These are phyloP conservation scores for Lyophyllum decastes DNA, from an alignment of 768 basidiomycete species.

Conservation along the genomic window DNA sequence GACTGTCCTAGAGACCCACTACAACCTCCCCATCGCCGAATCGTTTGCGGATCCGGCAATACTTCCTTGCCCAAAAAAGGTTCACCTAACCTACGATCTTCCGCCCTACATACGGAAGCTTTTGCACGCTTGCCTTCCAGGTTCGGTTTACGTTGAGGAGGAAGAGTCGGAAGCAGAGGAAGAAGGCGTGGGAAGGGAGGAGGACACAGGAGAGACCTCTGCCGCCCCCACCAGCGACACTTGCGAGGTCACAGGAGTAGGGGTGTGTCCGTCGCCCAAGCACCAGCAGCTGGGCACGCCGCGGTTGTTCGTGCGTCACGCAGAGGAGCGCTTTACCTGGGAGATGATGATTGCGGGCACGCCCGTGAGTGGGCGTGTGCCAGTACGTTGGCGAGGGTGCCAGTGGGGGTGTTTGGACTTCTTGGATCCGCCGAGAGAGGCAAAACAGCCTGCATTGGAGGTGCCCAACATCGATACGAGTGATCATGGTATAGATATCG, in stretches of 20 bases:
- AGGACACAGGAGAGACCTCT: neutral
- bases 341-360: slow-evolving; percentile 53
- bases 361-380: slow-evolving; percentile 53
- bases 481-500: neutral
- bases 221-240: slow-evolving; percentile 19
- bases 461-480: no score
- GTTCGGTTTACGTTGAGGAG: slow-evolving; percentile 32
- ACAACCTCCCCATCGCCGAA: slow-evolving; percentile 35
- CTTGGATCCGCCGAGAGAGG: slow-evolving; percentile 35
- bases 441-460: neutral
- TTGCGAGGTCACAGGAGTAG: slow-evolving; percentile 34
- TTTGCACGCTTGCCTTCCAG: slow-evolving; percentile 39
- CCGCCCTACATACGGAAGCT: slow-evolving; percentile 30
- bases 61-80: slow-evolving; percentile 7
- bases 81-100: slow-evolving; percentile 20
- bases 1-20: slow-evolving; percentile 32
- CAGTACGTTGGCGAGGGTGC: slow-evolving; percentile 73
- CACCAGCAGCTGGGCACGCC: slow-evolving; percentile 28
- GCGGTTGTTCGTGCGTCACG: slow-evolving; percentile 53
- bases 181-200: no score
- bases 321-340: slow-evolving; percentile 70
- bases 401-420: slow-evolving; percentile 62
- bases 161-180: slow-evolving; percentile 7
- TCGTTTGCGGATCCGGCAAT: neutral
- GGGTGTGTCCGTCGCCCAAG: slow-evolving; percentile 50